Evolutionary conservation across 495 filamentous ascomycete genomes (phyloP).

Genomic region (Neurospora pannonica): DNA sequence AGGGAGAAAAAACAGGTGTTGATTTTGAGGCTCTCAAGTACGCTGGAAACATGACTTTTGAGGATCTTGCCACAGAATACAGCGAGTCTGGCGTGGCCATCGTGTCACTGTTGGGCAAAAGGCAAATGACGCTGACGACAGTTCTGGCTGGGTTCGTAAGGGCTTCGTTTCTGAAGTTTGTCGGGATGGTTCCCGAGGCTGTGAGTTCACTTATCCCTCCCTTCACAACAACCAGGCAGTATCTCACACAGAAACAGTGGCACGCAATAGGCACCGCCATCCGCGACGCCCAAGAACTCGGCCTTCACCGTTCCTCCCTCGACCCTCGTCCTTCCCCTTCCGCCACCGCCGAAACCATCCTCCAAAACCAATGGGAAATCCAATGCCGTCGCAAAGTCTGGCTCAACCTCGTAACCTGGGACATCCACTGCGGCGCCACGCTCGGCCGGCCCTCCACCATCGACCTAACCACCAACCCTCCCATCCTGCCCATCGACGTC

Average conservation of each 20-base stretch:
- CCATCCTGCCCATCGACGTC: conserved; percentile 32
- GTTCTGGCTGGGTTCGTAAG: conserved; percentile 49
- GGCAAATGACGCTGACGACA: conserved; percentile 42
- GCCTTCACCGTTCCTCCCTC: conserved; percentile 42
- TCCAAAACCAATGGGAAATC: conserved; percentile 44
- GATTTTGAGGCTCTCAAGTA: conserved; percentile 44
- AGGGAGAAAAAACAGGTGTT: not conserved
- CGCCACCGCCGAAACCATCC: conserved; percentile 31
- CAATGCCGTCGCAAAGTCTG: conserved; percentile 45
- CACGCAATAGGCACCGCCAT: conserved; percentile 49
- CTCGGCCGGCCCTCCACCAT: conserved; percentile 50
- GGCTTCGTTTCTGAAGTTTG: conserved; percentile 39
- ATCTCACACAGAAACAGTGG: conserved; percentile 34
- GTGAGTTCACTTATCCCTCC: conserved; percentile 12
- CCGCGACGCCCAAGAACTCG: conserved; percentile 55
- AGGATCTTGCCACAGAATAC: conserved; percentile 49
- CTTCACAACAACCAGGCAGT: not conserved
- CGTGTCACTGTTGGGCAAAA: conserved; percentile 43
- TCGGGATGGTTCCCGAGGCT: conserved; percentile 40
- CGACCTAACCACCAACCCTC: conserved; percentile 32
- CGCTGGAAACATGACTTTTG: conserved; percentile 49
- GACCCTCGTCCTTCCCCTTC: conserved; percentile 24
- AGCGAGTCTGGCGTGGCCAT: conserved; percentile 47
- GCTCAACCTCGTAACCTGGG: conserved; percentile 50
- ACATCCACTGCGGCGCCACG: conserved; percentile 49